These are phyloP conservation scores for Jatropha curcas DNA, from an alignment of 345 rosid species.

Conservation along the genomic window DNA sequence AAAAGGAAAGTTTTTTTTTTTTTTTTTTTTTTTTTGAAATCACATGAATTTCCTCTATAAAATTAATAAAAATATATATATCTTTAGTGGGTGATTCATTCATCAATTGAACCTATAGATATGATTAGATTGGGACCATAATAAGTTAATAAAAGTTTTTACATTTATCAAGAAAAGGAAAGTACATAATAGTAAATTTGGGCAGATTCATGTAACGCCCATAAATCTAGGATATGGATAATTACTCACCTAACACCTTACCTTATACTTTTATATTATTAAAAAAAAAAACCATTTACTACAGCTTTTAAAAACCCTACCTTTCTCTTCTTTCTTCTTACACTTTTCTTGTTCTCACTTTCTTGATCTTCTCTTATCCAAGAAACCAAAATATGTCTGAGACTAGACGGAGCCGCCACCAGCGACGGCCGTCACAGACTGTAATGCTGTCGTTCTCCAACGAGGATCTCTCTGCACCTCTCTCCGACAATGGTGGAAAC, in stretches of 20 bases:
- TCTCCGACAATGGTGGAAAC: neutral
- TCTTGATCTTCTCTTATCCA: neutral
- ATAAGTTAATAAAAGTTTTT: too few relatives aligned
- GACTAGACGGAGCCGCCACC: constrained; percentile 9
- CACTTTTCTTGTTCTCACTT: neutral
- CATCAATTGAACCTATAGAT: too few relatives aligned
- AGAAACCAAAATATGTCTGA: constrained; percentile 7
- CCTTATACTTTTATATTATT: neutral
- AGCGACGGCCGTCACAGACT: constrained; percentile 21
- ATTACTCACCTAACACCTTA: constrained; percentile 6
- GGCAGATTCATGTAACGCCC: constrained; percentile 18
- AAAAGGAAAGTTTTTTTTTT: too few relatives aligned
- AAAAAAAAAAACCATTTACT: neutral
- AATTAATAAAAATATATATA: too few relatives aligned
- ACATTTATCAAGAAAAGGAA: neutral
- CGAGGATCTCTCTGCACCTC: constrained; percentile 14
- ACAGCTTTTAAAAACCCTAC: constrained; percentile 5
- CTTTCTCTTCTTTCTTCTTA: neutral
- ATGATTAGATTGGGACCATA: too few relatives aligned
- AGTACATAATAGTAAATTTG: neutral
- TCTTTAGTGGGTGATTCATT: too few relatives aligned
- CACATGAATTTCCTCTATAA: too few relatives aligned
- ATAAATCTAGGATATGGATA: constrained; percentile 20
- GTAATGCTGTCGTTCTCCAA: neutral
- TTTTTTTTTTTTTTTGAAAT: too few relatives aligned